Base-by-base conservation (phyloP, 176 grass and related monocot genomes). In the Eleusine coracana region DNA sequence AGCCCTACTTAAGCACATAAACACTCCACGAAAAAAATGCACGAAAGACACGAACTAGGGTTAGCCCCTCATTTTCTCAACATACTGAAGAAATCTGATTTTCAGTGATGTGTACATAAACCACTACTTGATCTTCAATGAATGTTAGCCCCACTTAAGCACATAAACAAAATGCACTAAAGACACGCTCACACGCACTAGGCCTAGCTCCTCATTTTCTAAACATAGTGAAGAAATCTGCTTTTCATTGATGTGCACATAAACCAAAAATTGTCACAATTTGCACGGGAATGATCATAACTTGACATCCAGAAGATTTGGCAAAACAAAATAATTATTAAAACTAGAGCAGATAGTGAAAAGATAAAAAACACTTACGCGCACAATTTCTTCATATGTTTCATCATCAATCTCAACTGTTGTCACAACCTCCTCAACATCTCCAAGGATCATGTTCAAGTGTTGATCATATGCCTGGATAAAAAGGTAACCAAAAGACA, bases 371-470 rank as follows among this genome's bases (percentile, higher is more conserved):
- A 2, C 21, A 85, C 87, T 70, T 92, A 99, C 97, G 46, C 97
- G 83, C 72, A 96, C 93, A 77, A 99, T 99, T 85, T 99, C 97
- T 84, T 99, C 97, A 73, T 99, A 99, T 73, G 97, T 99, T 82
- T 99, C 97, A 80, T 99, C 97, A 39, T 96, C 97, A 11, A 99
- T 96, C 81, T 99, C 93, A 73, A 96, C 89, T 51, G 80, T 96
- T 81, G 93, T 96, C 68, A 99, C 89, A 18, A 94, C 84, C 91
- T 99, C 93, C 86, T 99, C 97, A 18, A 99, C 97, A 85, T 99
- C 97, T 76, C 97, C 97, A 80, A 99, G 91, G 56, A 99, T 99
- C 97, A 99, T 99, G 87, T 99, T 99, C 31, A 99, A 89, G 73
- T 96, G 97, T 55, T 99, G 97, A 88, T 99, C 97, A 40, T 99